A percentile compares a stretch with the other conserved stretches of the same genome.
These are phyloP conservation scores for Cystobasidium sp. DNA, from an alignment of 1,284 basidiomycete species.

Conservation along the genomic window DNA sequence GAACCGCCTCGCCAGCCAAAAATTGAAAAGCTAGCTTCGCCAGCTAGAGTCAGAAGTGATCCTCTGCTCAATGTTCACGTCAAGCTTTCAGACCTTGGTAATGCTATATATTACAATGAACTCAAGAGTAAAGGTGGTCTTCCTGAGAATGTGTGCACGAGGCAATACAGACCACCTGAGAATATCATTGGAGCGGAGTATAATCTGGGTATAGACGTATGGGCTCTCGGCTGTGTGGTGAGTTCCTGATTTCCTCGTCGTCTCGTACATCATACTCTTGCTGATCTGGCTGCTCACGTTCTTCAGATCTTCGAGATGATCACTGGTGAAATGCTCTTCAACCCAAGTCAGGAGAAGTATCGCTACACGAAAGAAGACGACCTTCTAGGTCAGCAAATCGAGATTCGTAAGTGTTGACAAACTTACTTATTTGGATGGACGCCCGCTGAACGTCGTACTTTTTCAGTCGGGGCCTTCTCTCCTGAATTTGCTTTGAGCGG, in stretches of 20 bases:
- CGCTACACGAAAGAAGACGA: slow-evolving; percentile 40
- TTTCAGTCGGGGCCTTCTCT: slow-evolving; percentile 27
- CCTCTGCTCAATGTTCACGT: slow-evolving; percentile 24
- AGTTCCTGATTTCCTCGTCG: neutral
- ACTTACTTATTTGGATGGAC: too few species aligned
- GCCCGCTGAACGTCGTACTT: too few species aligned
- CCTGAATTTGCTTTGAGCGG: slow-evolving; percentile 22
- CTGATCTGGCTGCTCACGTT: neutral
- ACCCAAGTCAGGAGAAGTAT: slow-evolving; percentile 16
- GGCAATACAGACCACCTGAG: slow-evolving; percentile 42
- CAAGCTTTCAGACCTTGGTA: slow-evolving; percentile 41
- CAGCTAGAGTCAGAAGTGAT: slow-evolving; percentile 12
- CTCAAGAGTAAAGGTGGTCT: slow-evolving; percentile 4
- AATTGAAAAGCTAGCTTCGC: slow-evolving; percentile 5
- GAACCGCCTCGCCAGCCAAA: slow-evolving; percentile 1
- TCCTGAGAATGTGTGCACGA: slow-evolving; percentile 41
- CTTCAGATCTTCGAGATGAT: slow-evolving; percentile 37
- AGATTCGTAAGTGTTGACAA: slow-evolving; percentile 20
- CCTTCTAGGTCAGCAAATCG: slow-evolving; percentile 39
- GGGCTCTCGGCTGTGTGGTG: slow-evolving; percentile 36
- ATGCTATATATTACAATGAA: slow-evolving; percentile 41
- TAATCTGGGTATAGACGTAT: slow-evolving; percentile 34
- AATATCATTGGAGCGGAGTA: slow-evolving; percentile 33
- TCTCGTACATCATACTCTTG: neutral
- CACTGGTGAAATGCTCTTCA: slow-evolving; percentile 43